Evolutionary conservation across 176 grass and related monocot species (phyloP), one percentile per base, ranked within the genome.

Genomic region (Guadua angustifolia): DNA sequence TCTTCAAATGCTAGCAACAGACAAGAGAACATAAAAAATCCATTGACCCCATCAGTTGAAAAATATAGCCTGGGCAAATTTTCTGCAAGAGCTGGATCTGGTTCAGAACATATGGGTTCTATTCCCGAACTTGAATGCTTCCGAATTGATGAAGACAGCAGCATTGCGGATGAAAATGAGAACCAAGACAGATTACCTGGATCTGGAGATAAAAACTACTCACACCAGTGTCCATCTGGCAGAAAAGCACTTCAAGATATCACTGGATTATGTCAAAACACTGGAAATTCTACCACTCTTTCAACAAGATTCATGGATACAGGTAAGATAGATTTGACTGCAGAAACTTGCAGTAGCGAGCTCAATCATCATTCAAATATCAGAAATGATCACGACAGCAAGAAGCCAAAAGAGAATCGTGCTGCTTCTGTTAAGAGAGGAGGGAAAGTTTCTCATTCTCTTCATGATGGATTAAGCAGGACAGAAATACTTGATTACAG

Each of bases 81-180:
- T 74, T 88, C 91, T 29, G 87, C 47, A 56, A 89, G 63, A 86
- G 19, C 39, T 69, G 81, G 83, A 86, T 79, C 84, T 79, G 68
- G 85, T 90, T 92, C 82, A 69, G 87, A 89, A 55, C 86, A 80
- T 44, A 70, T 91, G 78, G 84, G 77, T 68, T 84, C 85, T 51
- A 89, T 86, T 77, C 88, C 91, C 69, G 94, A 97, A 78, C 85
- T 90, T 71, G 79, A 51, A 69, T 94, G 91, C 75, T 97, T 92
- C 81, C 82, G 85, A 85, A 97, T 97, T 78, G 94, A 97, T 22
- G 94, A 97, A 91, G 84, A 97, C 75, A 86, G 71, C 70, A 74
- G 25, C 76, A 89, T 82, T 62, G 69, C 56, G n/a, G 91, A 97
- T 75, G 87, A 84, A 87, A 84, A 90, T 81, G 79, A 91, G 17